These are phyloP conservation scores for Gossypium turneri DNA, from an alignment of 345 rosid genomes.

Conservation along the genomic window DNA sequence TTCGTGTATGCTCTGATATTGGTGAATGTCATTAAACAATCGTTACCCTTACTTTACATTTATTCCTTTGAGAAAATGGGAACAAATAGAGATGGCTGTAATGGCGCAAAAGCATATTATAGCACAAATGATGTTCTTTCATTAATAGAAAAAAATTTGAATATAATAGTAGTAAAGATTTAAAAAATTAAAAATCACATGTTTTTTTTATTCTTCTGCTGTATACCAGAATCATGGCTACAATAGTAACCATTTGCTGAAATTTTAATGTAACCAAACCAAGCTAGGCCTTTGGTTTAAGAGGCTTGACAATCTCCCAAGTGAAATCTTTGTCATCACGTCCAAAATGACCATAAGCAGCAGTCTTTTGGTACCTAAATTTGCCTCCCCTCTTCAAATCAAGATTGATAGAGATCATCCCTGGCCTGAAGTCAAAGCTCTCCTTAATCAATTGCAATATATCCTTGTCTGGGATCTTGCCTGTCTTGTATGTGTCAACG, in stretches of 20 bases:
- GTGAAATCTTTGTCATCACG: constrained; percentile 75
- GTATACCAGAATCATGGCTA: constrained; percentile 23
- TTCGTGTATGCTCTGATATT: constrained; percentile 69
- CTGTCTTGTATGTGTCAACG: constrained; percentile 58
- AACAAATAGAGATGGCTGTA: no score
- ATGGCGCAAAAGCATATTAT: no score
- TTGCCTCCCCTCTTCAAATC: constrained; percentile 72
- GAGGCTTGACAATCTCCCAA: constrained; percentile 70
- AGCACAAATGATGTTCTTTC: neutral
- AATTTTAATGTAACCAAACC: neutral
- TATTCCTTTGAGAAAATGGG: no score
- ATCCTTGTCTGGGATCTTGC: constrained; percentile 52
- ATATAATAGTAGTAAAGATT: neutral
- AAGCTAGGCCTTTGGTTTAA: constrained; percentile 54
- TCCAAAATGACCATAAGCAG: constrained; percentile 71
- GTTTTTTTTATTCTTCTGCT: constrained; percentile 28
- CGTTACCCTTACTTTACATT: constrained; percentile 34
- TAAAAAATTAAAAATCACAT: neutral
- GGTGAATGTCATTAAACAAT: constrained; percentile 83
- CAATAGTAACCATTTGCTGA: neutral
- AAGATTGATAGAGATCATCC: constrained; percentile 73
- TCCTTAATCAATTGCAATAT: constrained; percentile 54
- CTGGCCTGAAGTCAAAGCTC: constrained; percentile 69
- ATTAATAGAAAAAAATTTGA: neutral
- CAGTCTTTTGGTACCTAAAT: constrained; percentile 69